A percentile compares a stretch with the other conserved stretches of the same genome.
Evolutionary conservation across 768 basidiomycete genomes (phyloP).

Genomic region (Sistotremastrum niveocremeum): DNA sequence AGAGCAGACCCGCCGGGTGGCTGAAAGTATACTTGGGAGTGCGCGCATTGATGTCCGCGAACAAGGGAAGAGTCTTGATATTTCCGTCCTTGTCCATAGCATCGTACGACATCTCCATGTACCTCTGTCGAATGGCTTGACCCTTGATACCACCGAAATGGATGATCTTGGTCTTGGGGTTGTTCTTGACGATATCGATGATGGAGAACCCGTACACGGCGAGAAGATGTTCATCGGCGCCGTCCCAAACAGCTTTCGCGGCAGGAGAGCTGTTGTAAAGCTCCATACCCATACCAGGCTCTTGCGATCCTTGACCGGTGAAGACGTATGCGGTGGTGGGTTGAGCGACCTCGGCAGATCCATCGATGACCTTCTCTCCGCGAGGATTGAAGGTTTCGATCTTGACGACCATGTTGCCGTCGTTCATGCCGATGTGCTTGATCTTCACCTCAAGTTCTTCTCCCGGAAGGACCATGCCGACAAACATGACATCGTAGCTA

Average conservation of each 20-base stretch:
- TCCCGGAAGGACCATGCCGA: slow-evolving; percentile 91
- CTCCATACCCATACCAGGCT: slow-evolving; percentile 99
- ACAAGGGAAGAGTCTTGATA: slow-evolving; percentile 91
- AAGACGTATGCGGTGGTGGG: slow-evolving; percentile 91
- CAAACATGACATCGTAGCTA: slow-evolving; percentile 89
- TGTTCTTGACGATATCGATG: slow-evolving; percentile 96
- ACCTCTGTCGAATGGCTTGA: slow-evolving; percentile 94
- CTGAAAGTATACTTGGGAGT: slow-evolving; percentile 98
- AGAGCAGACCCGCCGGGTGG: slow-evolving; percentile 88
- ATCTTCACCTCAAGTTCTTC: slow-evolving; percentile 80
- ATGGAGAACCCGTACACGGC: slow-evolving; percentile 98
- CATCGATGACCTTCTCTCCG: slow-evolving; percentile 86
- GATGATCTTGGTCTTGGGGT: slow-evolving; percentile 95
- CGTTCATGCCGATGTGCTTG: slow-evolving; percentile 81
- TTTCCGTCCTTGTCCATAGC: slow-evolving; percentile 93
- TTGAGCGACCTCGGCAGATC: slow-evolving; percentile 87
- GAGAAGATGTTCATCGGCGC: slow-evolving; percentile 84
- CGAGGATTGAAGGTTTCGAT: slow-evolving; percentile 74
- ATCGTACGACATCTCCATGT: slow-evolving; percentile 99
- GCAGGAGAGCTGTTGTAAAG: slow-evolving; percentile 87
- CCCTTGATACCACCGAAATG: slow-evolving; percentile 99
- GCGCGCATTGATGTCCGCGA: slow-evolving; percentile 88
- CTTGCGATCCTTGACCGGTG: slow-evolving; percentile 97
- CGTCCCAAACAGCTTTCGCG: slow-evolving; percentile 94
- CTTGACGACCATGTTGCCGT: slow-evolving; percentile 85